Conservation (phyloP, 352 stramenopile genomes). For the Pythium utonaiense region DNA sequence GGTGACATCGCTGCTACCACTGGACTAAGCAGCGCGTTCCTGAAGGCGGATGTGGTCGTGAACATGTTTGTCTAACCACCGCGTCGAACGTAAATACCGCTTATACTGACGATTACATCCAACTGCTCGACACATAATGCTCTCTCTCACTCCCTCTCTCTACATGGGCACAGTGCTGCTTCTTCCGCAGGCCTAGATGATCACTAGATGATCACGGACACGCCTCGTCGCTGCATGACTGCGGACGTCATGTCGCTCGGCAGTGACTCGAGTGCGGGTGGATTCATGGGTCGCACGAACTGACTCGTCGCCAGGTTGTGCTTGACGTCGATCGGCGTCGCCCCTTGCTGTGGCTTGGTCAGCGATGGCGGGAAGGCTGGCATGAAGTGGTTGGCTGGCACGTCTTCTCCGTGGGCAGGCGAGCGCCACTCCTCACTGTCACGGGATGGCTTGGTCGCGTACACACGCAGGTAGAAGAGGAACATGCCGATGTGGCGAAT, state of each 20-base stretch:
- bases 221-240: conserved; percentile 10
- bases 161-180: too few relatives aligned
- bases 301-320: background rate
- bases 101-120: background rate
- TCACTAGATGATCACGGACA: conserved; percentile 7
- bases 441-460: conserved; percentile 28
- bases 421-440: conserved; percentile 31
- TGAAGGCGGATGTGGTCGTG: too few relatives aligned
- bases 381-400: conserved; percentile 14
- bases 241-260: conserved; percentile 5
- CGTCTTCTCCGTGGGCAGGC: background rate
- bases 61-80: too few relatives aligned
- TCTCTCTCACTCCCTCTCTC: too few relatives aligned
- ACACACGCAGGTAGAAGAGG: conserved; percentile 48
- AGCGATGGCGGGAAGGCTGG: background rate
- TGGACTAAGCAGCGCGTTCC: too few relatives aligned
- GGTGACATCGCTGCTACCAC: too few relatives aligned
- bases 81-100: background rate
- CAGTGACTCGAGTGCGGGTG: background rate
- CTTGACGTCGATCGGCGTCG: background rate
- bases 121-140: background rate
- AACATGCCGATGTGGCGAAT: conserved; percentile 58
- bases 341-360: background rate
- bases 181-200: background rate
- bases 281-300: background rate